Evolutionary conservation across 768 basidiomycete species (phyloP), one percentile per base, ranked within the genome.

Genomic region (Russula vinacea): DNA sequence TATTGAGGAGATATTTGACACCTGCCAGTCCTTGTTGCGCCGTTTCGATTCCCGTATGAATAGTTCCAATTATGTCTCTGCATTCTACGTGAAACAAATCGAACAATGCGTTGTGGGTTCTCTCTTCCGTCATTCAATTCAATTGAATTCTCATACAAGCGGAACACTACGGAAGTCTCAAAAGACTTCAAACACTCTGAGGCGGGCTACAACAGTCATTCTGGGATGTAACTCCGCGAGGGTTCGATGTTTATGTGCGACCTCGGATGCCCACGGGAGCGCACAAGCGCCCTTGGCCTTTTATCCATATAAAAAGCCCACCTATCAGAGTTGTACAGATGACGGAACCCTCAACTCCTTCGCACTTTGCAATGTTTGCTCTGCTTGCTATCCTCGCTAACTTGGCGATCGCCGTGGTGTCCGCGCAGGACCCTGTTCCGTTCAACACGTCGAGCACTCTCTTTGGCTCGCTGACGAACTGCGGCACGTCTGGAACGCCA

Each of bases 401-500:
- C 26, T 0, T 56, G 5, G 54, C 59, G 19, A 19, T 52, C 26
- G 26, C 49, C 8, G 32, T 51, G 14, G 58, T 65, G 40, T 55
- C 54, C 22, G 64, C 58, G 9, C 63, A 54, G 33, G 58, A 22
- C 22, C 54, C 69, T 50, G 64, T 45, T 1, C 11, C 32, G 44
- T 52, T 67, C 67, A 11, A 63, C 68, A 71, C n/a, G 35, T 67
- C 42, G 2, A 62, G 64, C 22, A 65, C 74, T 58, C 62, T 78
- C 45, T 75, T 78, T 69, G 16, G 26, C 11, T 72, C 72, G 13
- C 64, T 80, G 49, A 75, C 76, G 1, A 78, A 83, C n/a, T 89
- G 87, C 68, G 77, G 82, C 1, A 77, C 79, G 0, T 74, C 75
- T 47, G 80, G 82, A 2, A 69, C 76, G 4, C 70, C 73, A 24